Conservation (phyloP, 495 filamentous ascomycete genomes). For the Neurospora sp. region DNA sequence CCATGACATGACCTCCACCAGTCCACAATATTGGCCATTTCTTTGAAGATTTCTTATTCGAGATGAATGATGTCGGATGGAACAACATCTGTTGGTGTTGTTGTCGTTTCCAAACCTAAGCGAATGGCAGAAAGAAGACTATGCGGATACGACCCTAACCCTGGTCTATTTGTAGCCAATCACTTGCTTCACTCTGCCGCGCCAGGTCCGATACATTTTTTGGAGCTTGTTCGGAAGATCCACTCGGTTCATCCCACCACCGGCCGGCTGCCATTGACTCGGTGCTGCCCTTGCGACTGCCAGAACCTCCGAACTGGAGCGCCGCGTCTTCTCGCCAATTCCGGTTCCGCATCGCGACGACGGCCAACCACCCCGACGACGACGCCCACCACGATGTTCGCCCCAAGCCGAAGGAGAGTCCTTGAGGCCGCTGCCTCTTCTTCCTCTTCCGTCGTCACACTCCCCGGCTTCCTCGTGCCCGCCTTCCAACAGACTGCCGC, state of each 20-base stretch:
- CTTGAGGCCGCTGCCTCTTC: slow-evolving; percentile 25
- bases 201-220: neutral
- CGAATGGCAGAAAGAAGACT: neutral
- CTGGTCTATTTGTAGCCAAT: neutral
- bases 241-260: neutral
- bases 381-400: slow-evolving; percentile 33
- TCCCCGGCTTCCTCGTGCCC: slow-evolving; percentile 66
- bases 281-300: neutral
- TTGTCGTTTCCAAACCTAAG: neutral
- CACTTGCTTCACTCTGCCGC: neutral
- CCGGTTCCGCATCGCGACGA: neutral
- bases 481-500: slow-evolving; percentile 44
- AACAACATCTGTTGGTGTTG: neutral
- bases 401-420: slow-evolving; percentile 34
- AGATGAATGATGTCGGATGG: neutral
- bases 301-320: slow-evolving; percentile 3
- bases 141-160: neutral
- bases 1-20: neutral
- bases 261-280: neutral
- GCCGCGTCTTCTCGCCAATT: slow-evolving; percentile 5
- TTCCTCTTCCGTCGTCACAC: slow-evolving; percentile 26
- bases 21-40: neutral
- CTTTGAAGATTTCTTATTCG: neutral
- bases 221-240: neutral
- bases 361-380: neutral